Evolutionary conservation across 2,329 filamentous ascomycete genomes (phyloP).

Genomic region (Fusarium sp.): DNA sequence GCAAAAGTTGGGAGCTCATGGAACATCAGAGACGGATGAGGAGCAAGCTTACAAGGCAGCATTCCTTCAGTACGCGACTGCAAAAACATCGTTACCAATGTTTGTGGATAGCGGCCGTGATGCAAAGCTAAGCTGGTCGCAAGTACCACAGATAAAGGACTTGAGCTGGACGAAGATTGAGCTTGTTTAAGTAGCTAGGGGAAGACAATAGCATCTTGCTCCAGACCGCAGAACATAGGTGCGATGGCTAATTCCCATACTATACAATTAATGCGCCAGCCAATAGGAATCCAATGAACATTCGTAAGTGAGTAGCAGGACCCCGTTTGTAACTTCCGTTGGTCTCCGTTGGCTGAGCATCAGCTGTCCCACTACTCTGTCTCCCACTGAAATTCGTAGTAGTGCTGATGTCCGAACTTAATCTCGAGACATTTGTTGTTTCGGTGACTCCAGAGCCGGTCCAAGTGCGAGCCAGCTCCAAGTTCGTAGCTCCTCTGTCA

Average conservation of each 20-base stretch:
- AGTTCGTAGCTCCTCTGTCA: not conserved
- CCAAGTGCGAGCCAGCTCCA: not conserved
- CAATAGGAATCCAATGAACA: fast-evolving
- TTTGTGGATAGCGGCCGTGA: fast-evolving
- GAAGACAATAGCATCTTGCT: too few relatives aligned
- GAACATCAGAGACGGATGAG: not conserved
- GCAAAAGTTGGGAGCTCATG: not conserved
- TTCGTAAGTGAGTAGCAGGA: not conserved
- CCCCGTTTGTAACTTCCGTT: fast-evolving
- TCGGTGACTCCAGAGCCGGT: not conserved
- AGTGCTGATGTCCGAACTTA: fast-evolving
- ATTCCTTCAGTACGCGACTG: not conserved
- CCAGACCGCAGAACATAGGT: not conserved
- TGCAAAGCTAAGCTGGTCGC: not conserved
- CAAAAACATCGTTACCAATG: not conserved
- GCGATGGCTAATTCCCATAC: fast-evolving
- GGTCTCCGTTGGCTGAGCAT: not conserved
- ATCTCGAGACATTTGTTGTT: fast-evolving
- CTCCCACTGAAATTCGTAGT: fast-evolving
- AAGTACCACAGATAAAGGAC: not conserved
- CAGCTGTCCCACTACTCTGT: not conserved
- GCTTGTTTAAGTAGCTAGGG: not conserved
- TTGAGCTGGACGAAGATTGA: not conserved
- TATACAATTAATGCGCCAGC: too few relatives aligned
- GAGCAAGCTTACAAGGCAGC: not conserved